Percentiles rank a stretch among this genome's conserved stretches.
phyloP scores from a whole-genome alignment of 257 asterid species.

The Voacanga thouarsii region DNA sequence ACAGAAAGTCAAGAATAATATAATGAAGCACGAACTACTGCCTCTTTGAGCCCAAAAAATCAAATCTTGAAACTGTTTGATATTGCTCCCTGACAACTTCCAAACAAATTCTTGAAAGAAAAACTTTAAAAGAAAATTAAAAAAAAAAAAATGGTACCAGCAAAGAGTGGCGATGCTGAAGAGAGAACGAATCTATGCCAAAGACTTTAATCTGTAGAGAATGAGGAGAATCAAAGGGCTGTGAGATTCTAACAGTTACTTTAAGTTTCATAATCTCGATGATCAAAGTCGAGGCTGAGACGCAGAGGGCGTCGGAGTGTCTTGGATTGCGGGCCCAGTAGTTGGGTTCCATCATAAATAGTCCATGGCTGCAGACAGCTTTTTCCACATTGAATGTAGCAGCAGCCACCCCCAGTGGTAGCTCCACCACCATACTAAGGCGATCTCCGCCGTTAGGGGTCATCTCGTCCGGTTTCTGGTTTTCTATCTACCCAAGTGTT shows the following conservation, averaged over 20 bases:
- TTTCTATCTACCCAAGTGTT: background rate
- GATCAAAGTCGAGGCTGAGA: slow-evolving; percentile 37
- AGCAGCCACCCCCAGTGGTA: slow-evolving; percentile 49
- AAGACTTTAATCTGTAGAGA: slow-evolving; percentile 45
- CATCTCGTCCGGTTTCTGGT: background rate
- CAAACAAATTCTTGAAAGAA: background rate
- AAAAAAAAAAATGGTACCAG: slow-evolving; percentile 28
- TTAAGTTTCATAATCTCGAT: slow-evolving; percentile 38
- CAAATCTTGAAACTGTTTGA: background rate
- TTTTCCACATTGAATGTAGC: slow-evolving; percentile 48
- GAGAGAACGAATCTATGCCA: slow-evolving; percentile 38
- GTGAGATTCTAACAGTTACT: slow-evolving; percentile 49
- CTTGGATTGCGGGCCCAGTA: slow-evolving; percentile 68
- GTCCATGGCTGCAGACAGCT: slow-evolving; percentile 82
- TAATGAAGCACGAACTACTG: background rate
- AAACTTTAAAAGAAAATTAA: background rate
- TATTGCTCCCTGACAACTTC: background rate
- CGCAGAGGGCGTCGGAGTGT: slow-evolving; percentile 74
- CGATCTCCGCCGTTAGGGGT: slow-evolving; percentile 14
- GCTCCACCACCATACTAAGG: slow-evolving; percentile 47
- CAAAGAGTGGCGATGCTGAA: slow-evolving; percentile 49
- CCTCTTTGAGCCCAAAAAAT: background rate
- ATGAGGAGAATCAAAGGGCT: slow-evolving; percentile 40
- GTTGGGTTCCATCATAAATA: slow-evolving; percentile 94
- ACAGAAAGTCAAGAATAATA: background rate